These are phyloP conservation scores for Fusarium sp. DNA, from an alignment of 2,329 filamentous ascomycete species.

Conservation along the genomic window DNA sequence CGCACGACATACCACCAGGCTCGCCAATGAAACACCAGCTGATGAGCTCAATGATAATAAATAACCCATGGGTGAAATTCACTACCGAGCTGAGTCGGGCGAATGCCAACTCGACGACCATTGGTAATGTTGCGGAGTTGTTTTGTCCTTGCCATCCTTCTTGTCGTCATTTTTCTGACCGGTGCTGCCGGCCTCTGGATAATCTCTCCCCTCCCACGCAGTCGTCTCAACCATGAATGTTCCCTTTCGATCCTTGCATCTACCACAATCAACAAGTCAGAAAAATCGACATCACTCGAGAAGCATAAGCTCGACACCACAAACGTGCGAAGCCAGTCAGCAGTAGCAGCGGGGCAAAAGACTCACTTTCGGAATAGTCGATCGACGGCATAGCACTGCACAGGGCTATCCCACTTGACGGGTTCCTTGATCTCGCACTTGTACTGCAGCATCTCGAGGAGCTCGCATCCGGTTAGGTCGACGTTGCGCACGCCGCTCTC, in stretches of 20 bases:
- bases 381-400: slow-evolving; percentile 68
- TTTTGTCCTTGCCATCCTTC: slow-evolving; percentile 29
- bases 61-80: not conserved
- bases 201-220: slow-evolving; percentile 64
- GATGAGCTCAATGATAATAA: not conserved
- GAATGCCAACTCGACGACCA: slow-evolving; percentile 53
- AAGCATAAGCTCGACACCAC: not conserved
- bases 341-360: not conserved
- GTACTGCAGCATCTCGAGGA: slow-evolving; percentile 71
- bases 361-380: slow-evolving; percentile 71
- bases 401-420: slow-evolving; percentile 57
- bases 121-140: slow-evolving; percentile 43
- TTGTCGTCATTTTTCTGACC: slow-evolving; percentile 21
- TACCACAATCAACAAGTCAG: slow-evolving; percentile 47
- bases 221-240: slow-evolving; percentile 73
- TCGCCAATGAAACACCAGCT: not conserved
- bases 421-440: slow-evolving; percentile 67
- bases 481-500: slow-evolving; percentile 53
- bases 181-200: slow-evolving; percentile 6
- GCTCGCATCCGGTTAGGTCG: slow-evolving; percentile 66
- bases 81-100: slow-evolving; percentile 45
- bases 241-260: slow-evolving; percentile 69
- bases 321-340: not conserved
- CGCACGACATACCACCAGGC: not conserved
- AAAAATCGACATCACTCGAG: not conserved